Base-by-base conservation (phyloP, 75 land plant genomes). In the Cunninghamia lanceolata region DNA sequence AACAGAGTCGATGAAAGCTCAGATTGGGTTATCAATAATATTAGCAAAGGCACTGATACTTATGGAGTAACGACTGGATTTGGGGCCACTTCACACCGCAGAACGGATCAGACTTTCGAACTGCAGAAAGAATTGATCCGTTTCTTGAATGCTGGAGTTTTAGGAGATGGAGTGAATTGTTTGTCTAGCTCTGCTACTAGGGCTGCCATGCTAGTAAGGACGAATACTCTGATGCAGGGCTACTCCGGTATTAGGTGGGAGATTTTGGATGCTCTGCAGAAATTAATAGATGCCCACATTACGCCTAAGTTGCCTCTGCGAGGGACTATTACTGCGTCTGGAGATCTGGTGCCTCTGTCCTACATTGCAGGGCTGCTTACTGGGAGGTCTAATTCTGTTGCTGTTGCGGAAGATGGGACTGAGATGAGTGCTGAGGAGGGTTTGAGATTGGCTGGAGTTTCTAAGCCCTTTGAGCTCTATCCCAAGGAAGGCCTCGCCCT, bases 281-380 rank as follows among this genome's bases (percentile, higher is more conserved):
- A 85, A 30, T 90, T 90, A 9, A 38, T 90, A 28, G 85, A 90
- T 46, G 84, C 79, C 14, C 21, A 66, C 35, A 32, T 90, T 16
- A 85, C 82, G 4, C 87, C 87, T 5, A 54, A 50, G 82, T 19
- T 89, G 74, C 90, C 90, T 3, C 71, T 89, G 50, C 38, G 89
- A 9, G 90, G 90, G n/a, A 89, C 86, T 52, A 89, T 89, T 50
- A 87, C 85, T 56, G 88, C 85, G 19, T 87, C 39, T 56, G 89
- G 89, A 14, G 88, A 87, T 73, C 59, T 87, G 68, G 86, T 87
- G 21, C 90, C 90, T 2, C 38, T 89, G 10, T 88, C 91, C 8
- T 90, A 90, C 88, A 89, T 90, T 43, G 91, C 90, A 4, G 91
- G 90, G 17, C 52, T 90, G n/a, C 91, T 90, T 54, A 90, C 91